Base-by-base conservation (phyloP, 371 early-diverging fungal genomes). In the Actinomortierella ambigua region DNA sequence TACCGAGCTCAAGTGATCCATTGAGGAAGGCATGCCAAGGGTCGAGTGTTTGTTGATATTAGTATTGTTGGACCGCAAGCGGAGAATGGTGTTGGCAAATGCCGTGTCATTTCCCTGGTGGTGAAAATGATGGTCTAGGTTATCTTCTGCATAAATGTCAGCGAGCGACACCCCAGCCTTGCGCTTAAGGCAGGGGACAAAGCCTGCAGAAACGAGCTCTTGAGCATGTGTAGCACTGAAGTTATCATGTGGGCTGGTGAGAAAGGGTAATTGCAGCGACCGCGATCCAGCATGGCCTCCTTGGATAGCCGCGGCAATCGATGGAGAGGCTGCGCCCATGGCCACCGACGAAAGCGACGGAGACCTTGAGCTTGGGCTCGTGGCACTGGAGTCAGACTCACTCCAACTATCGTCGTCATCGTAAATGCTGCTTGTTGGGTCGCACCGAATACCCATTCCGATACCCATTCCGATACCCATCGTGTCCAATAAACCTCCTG, bases 291-390 rank as follows among this genome's bases (percentile, higher is more conserved):
- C 23, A 9, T 26, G 28, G 2, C 50, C 47, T n/a, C 52, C 27
- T 49, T 41, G 39, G 22, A 29, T 46, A 28, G 20, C 46, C 27
- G 20, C 53, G 50, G 24, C 51, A 43, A 20, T 53, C 14, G 64
- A 47, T n/a, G 57, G 42, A 4, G 64, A 40, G 26, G 42, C 48
- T 7, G 66, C 59, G 93, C 97, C 15, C 87, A 93, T 61, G 98
- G 98, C 23, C 42, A 97, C 98, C 59, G 92, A 98, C 62, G 95
- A 97, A 78, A 89, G 88, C 69, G 98, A 99, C 70, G 97, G 95
- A 61, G 83, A 89, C 44, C 98, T 98, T 17, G 57, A 57, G 18
- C 53, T 57, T 15, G 64, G 64, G 43, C 55, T 55, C 23, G 50
- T 44, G 15, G 65, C 46, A 22, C 39, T 20, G 11, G 65, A 65